A percentile compares a stretch with the other conserved stretches of the same genome.
Evolutionary conservation across 169 alveolate genomes (phyloP).

Genomic region (Eimeria acervulina): DNA sequence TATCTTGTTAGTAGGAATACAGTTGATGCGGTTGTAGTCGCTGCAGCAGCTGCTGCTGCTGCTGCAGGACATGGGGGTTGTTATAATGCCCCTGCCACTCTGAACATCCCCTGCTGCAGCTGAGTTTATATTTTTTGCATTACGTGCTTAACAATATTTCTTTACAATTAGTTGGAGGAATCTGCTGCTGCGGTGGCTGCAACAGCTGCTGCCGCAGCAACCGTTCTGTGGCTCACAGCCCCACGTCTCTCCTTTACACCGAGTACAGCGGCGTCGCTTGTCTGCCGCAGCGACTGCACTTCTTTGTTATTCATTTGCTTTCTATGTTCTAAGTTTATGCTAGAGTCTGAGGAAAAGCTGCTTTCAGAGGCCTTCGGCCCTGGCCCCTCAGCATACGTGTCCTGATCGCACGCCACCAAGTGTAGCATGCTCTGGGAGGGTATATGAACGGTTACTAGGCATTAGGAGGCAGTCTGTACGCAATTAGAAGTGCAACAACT

Average conservation of each 20-base stretch:
- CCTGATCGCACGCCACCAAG: neutral
- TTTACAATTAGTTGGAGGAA: neutral
- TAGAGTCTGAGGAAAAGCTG: neutral
- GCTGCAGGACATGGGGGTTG: slow-evolving; percentile 26
- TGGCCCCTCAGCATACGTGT: neutral
- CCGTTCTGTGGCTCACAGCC: slow-evolving; percentile 23
- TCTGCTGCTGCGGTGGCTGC: neutral
- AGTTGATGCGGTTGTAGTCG: neutral
- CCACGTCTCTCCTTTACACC: slow-evolving; percentile 34
- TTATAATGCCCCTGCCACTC: neutral
- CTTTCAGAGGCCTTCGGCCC: neutral
- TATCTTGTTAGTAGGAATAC: neutral
- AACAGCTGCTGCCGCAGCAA: slow-evolving; percentile 4
- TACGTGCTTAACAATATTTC: neutral
- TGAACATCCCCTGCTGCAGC: neutral
- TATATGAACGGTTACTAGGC: too few relatives aligned
- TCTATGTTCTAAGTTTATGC: neutral
- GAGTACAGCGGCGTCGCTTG: slow-evolving; percentile 16
- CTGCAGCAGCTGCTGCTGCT: slow-evolving; percentile 38
- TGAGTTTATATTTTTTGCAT: neutral
- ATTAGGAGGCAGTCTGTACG: too few relatives aligned
- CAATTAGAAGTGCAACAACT: too few relatives aligned
- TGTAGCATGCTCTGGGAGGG: too few relatives aligned
- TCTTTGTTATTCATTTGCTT: neutral
- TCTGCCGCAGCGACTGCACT: neutral